Evolutionary conservation across 1,139 yeast species (phyloP).

Genomic region (Magnusiomyces fungicola): DNA sequence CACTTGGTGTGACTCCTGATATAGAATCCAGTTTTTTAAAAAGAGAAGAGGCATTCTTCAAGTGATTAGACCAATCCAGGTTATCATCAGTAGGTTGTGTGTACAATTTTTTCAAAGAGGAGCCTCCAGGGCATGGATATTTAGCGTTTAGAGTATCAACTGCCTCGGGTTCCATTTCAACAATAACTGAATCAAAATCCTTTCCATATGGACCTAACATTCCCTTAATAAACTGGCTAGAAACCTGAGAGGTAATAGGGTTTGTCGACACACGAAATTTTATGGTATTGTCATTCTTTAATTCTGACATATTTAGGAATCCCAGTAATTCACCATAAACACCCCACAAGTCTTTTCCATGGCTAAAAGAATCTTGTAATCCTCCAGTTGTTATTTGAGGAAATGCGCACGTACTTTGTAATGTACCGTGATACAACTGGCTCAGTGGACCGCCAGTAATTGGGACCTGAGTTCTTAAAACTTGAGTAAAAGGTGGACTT

Average conservation of each 20-base stretch:
- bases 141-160: conserved; percentile 34
- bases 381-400: conserved; percentile 38
- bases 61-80: conserved; percentile 32
- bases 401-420: conserved; percentile 31
- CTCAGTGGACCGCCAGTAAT: conserved; percentile 17
- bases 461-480: conserved; percentile 26
- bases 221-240: conserved; percentile 32
- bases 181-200: too few species aligned
- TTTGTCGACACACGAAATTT: conserved; percentile 34
- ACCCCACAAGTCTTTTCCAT: conserved; percentile 33
- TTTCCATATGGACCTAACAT: too few species aligned
- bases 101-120: conserved; percentile 18
- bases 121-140: conserved; percentile 30
- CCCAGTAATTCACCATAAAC: conserved; percentile 32
- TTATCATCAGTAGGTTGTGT: conserved; percentile 22
- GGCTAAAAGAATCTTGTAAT: conserved; percentile 32
- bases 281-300: conserved; percentile 28
- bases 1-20: conserved; percentile 24
- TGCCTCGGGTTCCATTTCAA: conserved; percentile 18
- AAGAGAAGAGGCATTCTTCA: conserved; percentile 19
- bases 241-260: conserved; percentile 35
- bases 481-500: conserved; percentile 19
- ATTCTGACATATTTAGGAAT: conserved; percentile 27
- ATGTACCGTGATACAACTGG: conserved; percentile 16
- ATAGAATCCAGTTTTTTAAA: conserved; percentile 21